Evolutionary conservation across 2,329 filamentous ascomycete species (phyloP).

Genomic region (Huntiella omanensis): DNA sequence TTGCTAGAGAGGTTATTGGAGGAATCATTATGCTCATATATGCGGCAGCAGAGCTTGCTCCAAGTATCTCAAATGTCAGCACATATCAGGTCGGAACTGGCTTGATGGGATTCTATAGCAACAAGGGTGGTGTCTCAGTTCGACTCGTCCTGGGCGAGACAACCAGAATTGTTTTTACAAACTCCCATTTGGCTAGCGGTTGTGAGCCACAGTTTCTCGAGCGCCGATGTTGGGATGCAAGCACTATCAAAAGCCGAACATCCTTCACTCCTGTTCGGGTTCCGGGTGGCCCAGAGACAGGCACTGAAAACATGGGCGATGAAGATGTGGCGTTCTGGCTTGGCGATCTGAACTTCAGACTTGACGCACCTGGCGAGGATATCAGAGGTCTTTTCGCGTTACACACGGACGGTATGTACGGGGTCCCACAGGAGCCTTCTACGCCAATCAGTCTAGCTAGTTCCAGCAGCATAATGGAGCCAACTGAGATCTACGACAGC

Average conservation of each 20-base stretch:
- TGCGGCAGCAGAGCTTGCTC: slow-evolving; percentile 56
- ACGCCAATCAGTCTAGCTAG: slow-evolving; percentile 18
- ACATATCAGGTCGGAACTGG: slow-evolving; percentile 75
- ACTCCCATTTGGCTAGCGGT: slow-evolving; percentile 80
- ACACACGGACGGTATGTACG: slow-evolving; percentile 65
- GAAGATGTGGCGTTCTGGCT: slow-evolving; percentile 95
- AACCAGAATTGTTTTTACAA: slow-evolving; percentile 74
- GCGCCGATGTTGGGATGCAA: slow-evolving; percentile 74
- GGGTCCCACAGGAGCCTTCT: slow-evolving; percentile 19
- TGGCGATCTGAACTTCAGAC: slow-evolving; percentile 84
- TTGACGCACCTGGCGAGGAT: slow-evolving; percentile 78
- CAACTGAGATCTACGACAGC: slow-evolving; percentile 10
- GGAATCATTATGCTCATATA: slow-evolving; percentile 74
- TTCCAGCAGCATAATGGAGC: slow-evolving; percentile 13
- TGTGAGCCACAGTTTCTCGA: slow-evolving; percentile 60
- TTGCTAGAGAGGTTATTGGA: slow-evolving; percentile 70
- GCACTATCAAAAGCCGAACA: slow-evolving; percentile 57
- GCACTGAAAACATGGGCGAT: slow-evolving; percentile 55
- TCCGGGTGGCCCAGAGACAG: slow-evolving; percentile 44
- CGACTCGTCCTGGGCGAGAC: slow-evolving; percentile 76
- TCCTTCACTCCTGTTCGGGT: slow-evolving; percentile 58
- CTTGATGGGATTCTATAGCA: slow-evolving; percentile 80
- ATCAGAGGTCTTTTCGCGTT: slow-evolving; percentile 69
- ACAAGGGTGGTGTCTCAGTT: slow-evolving; percentile 77
- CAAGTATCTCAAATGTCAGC: slow-evolving; percentile 63